Evolutionary conservation across 495 filamentous ascomycete genomes (phyloP).

Genomic region (Cladorrhinum samala): DNA sequence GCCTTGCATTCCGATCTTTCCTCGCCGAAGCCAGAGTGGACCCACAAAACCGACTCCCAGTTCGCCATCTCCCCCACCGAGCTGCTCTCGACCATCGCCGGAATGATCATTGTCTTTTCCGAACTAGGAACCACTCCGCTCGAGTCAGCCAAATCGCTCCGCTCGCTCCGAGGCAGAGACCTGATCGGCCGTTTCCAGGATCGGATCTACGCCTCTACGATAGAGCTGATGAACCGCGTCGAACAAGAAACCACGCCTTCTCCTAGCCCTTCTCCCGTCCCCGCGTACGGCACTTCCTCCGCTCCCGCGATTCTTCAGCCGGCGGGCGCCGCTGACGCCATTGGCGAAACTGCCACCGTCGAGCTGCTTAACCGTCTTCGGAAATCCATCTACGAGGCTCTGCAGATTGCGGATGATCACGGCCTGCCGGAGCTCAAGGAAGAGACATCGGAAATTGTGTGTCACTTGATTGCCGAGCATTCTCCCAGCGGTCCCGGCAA

Average conservation of each 20-base stretch:
- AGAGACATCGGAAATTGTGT: background rate
- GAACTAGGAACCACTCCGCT: background rate
- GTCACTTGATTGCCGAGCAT: background rate
- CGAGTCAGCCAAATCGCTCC: background rate
- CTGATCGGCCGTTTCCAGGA: background rate
- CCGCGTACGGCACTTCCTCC: no score
- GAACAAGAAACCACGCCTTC: background rate
- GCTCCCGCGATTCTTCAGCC: no score
- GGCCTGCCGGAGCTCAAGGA: background rate
- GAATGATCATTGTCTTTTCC: constrained; percentile 15
- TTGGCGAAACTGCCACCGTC: no score
- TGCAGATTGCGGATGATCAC: background rate
- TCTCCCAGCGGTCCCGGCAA: background rate
- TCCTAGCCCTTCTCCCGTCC: background rate
- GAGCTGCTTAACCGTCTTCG: background rate
- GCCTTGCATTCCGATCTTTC: background rate
- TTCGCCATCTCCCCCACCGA: constrained; percentile 16
- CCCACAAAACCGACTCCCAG: background rate
- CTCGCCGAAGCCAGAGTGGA: background rate
- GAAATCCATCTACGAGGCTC: background rate
- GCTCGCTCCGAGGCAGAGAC: background rate
- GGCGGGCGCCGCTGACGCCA: no score
- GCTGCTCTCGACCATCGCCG: constrained; percentile 14
- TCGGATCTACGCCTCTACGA: background rate
- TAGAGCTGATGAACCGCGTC: background rate